Evolutionary conservation across 23 red algal genomes (phyloP).

Genomic region (Agarophyton chilense): DNA sequence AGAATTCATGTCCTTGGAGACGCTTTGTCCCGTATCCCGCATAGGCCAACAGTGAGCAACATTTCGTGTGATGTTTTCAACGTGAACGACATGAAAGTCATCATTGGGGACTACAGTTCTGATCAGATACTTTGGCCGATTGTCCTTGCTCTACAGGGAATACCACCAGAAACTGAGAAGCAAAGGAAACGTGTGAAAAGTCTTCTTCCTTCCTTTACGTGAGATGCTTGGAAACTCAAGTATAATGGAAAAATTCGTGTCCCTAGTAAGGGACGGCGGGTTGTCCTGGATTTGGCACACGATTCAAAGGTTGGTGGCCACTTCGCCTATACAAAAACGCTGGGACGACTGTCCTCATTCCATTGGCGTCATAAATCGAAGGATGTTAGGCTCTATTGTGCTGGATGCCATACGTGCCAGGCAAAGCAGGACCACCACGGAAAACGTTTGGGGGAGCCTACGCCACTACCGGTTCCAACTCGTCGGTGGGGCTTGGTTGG

Average conservation of each 20-base stretch:
- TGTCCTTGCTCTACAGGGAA: neutral
- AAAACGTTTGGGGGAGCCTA: neutral
- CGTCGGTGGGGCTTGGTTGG: neutral
- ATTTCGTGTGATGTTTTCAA: too few species aligned
- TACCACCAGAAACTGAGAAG: neutral
- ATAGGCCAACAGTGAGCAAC: too few species aligned
- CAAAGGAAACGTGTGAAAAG: neutral
- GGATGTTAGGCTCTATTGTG: neutral
- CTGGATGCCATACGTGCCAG: neutral
- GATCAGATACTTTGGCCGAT: neutral
- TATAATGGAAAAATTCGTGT: constrained; percentile 31
- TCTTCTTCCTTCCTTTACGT: constrained; percentile 5
- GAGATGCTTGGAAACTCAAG: neutral
- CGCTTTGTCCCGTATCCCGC: too few species aligned
- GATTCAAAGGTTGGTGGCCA: constrained; percentile 23
- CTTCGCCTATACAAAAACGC: constrained; percentile 30
- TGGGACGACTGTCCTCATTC: neutral
- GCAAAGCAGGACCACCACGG: constrained; percentile 1
- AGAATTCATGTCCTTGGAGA: constrained; percentile 17
- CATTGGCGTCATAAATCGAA: constrained; percentile 32
- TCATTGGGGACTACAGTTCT: neutral
- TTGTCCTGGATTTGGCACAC: constrained; percentile 12
- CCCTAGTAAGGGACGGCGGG: too few species aligned
- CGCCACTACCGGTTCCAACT: neutral
- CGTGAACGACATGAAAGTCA: too few species aligned